Base-by-base conservation (phyloP, 202 grass and related monocot genomes). In the Eragrostis tef region DNA sequence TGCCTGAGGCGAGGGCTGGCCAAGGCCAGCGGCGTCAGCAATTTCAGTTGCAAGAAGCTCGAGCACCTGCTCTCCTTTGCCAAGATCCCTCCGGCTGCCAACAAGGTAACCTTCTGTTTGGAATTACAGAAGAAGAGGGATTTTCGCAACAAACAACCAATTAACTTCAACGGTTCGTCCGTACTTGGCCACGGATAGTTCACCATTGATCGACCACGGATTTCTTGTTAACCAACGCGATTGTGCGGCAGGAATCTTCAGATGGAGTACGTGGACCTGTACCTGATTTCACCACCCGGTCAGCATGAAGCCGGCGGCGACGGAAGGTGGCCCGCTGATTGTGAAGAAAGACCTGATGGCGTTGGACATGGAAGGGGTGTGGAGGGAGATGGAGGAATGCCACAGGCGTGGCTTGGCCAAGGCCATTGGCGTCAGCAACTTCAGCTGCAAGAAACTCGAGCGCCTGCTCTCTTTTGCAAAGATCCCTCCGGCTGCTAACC, bases 31-130 rank as follows among this genome's bases (percentile, higher is more conserved):
- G 90, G 90, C 43, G 87, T 93, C 19, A 77, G 84, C 77, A 93
- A 93, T 52, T 93, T 93, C 41, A 75, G 34, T 43, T 82, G 84
- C 84, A 85, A 82, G 51, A 93, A 89, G 71, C 79, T 93, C 12
- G 84, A 93, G 7, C 0, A 5, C 7, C 16, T 93, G 21, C 87
- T 92, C 24, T 74, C 59, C 10, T 73, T 76, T 0, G 84, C 81
- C 0, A 84, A 52, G 39, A 77, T 85, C 15, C 81, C 81, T 53
- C 90, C 87, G 14, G 90, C 77, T 0, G 87, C 19, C 2, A 75
- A 93, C 8, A 68, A 93, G 88, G 91, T 89, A n/a, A 15, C 1
- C 2, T 31, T 31, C 29, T 31, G 29, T 31, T 31, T 31, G 29
- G 29, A 31, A 31, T 31, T 31, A 31, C 29, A 31, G 3, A 1